These are phyloP conservation scores for Medicago ruthenica DNA, from an alignment of 306 rosid genomes.

Conservation along the genomic window DNA sequence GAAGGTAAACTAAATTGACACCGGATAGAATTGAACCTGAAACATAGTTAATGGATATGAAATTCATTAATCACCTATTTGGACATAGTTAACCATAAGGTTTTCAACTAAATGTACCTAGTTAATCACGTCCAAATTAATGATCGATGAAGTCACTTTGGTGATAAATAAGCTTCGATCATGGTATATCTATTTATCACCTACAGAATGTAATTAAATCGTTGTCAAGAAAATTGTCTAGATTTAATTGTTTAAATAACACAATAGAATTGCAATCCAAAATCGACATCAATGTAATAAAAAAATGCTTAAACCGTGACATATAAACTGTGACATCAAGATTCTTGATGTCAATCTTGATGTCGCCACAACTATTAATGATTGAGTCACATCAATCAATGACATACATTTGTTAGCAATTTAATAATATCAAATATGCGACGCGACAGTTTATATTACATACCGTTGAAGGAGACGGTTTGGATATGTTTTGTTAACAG, in stretches of 20 bases:
- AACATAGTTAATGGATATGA: no score
- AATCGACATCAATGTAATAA: background rate
- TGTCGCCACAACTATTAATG: background rate
- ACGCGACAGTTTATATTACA: background rate
- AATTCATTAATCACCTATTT: background rate
- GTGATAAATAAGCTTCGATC: no score
- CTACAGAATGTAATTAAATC: background rate
- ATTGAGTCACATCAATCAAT: background rate
- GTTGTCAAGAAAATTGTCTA: no score
- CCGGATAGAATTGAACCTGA: no score
- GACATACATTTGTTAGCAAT: no score
- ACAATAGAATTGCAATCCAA: background rate
- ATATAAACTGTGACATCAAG: background rate
- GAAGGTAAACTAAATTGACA: no score
- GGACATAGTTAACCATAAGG: background rate
- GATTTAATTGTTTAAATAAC: background rate
- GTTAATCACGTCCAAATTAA: background rate
- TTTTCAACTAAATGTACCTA: no score
- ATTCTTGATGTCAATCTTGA: background rate
- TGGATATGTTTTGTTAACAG: slow-evolving; percentile 50
- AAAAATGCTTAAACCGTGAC: no score
- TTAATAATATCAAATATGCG: background rate
- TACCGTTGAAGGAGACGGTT: slow-evolving; percentile 54
- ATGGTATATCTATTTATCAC: no score
- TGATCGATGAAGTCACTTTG: background rate